Percentiles rank a stretch among this genome's conserved stretches.
These are phyloP conservation scores for Peronospora belbahrii DNA, from an alignment of 352 stramenopile genomes.

Conservation along the genomic window DNA sequence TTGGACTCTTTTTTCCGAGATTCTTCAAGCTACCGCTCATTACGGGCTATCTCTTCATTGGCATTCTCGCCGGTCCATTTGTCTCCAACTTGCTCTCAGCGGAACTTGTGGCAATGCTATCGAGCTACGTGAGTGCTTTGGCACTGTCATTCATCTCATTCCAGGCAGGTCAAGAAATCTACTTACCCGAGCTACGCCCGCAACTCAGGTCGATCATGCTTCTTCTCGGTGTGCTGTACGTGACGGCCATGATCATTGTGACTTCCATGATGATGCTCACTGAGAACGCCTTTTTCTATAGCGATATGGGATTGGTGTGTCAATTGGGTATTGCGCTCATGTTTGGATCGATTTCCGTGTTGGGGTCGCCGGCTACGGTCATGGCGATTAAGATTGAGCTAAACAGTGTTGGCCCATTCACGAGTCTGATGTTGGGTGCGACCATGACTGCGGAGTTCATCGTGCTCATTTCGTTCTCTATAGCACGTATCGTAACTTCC, in stretches of 20 bases:
- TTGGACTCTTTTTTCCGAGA: conserved; percentile 51
- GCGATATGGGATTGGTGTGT: conserved; percentile 28
- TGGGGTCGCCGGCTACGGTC: conserved; percentile 51
- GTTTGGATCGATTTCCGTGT: conserved; percentile 57
- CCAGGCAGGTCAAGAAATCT: conserved; percentile 62
- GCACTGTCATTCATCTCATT: conserved; percentile 69
- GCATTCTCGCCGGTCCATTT: conserved; percentile 48
- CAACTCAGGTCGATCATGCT: conserved; percentile 52
- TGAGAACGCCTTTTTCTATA: conserved; percentile 46
- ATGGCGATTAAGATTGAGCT: conserved; percentile 75
- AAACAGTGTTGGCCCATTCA: conserved; percentile 62
- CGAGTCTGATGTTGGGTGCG: conserved; percentile 62
- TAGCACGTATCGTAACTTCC: conserved; percentile 54
- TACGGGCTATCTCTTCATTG: conserved; percentile 54
- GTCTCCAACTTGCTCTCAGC: conserved; percentile 37
- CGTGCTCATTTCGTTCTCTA: conserved; percentile 59
- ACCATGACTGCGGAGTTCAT: conserved; percentile 70
- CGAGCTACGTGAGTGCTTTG: conserved; percentile 44
- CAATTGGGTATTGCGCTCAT: conserved; percentile 56
- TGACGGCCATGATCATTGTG: conserved; percentile 42
- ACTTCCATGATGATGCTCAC: conserved; percentile 25
- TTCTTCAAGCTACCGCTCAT: conserved; percentile 53
- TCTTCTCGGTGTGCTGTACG: conserved; percentile 37
- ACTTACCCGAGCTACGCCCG: conserved; percentile 43
- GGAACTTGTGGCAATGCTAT: conserved; percentile 30